Base-by-base conservation (phyloP, 129 eudicot genomes). In the Saposhnikovia divaricata region DNA sequence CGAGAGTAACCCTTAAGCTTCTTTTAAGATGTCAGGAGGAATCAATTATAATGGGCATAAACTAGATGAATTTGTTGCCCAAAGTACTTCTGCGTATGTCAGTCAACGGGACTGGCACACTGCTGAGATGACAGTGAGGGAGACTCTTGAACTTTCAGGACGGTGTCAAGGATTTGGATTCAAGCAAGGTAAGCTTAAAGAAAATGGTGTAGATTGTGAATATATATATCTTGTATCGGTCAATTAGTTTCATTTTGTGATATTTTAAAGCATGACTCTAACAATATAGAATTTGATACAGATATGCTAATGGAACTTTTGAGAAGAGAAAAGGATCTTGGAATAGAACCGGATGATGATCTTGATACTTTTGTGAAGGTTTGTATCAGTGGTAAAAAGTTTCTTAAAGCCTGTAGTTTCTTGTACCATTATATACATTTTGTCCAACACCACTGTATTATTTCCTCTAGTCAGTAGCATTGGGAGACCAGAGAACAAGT, bases 71-170 rank as follows among this genome's bases (percentile, higher is more conserved):
- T 95, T 95, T 84, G 90, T 90, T 75, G 97, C 98, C 78, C 98
- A 92, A 84, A 90, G 93, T 79, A 92, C 94, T 71, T 89, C 96
- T 81, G 90, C 90, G 47, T 92, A 95, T 80, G 90, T 93, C 42
- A 89, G 94, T 50, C 97, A 95, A 82, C 86, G 88, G 80, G 97
- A 95, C 78, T 84, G 87, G 87, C 98, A 95, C 83, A 88, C 86
- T 89, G 92, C 96, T 38, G 98, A 95, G 80, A 95, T 95, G 98
- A 95, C 98, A 65, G 97, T 95, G 6, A 85, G 91, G 80, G 98
- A 93, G 84, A 89, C 91, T 43, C 94, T 93, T 87, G 90, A 88
- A 61, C 87, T 91, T 80, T 85, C 98, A 11, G 98, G 96, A 85
- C 59, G 48, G 70, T 93, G 93, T 87, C 98, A 91, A 83, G 98